These are phyloP conservation scores for Phialophora verrucosa DNA, from an alignment of 2,329 filamentous ascomycete species.

Conservation along the genomic window DNA sequence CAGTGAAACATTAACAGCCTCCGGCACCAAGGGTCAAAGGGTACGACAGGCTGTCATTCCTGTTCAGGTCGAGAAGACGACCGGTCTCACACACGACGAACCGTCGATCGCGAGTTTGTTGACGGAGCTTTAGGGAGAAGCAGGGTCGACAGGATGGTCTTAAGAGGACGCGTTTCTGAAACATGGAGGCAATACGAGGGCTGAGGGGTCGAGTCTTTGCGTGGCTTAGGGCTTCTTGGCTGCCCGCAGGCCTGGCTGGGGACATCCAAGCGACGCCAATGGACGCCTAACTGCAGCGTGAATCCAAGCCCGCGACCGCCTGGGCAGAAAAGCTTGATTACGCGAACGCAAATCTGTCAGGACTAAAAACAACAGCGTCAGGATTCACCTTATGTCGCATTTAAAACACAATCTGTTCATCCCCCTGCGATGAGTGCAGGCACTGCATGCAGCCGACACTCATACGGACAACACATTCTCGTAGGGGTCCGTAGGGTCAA, in stretches of 20 bases:
- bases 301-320: neutral
- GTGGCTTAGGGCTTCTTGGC: neutral
- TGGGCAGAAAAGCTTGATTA: neutral
- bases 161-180: constrained; percentile 23
- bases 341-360: neutral
- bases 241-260: neutral
- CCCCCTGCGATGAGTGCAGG: neutral
- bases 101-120: constrained; percentile 2
- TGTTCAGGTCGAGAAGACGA: constrained; percentile 3
- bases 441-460: neutral
- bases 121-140: neutral
- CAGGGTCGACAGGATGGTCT: constrained; percentile 19
- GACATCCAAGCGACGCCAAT: neutral
- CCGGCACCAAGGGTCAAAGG: neutral
- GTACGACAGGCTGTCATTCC: constrained; percentile 27
- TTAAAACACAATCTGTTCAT: neutral
- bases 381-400: neutral
- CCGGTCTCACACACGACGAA: constrained; percentile 7
- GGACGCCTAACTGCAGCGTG: neutral
- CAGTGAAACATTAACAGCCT: constrained; percentile 30
- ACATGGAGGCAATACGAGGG: neutral
- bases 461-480: neutral
- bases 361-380: neutral
- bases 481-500: neutral
- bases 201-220: neutral